These are phyloP conservation scores for Talaromyces sp. DNA, from an alignment of 2,329 filamentous ascomycete species.

Conservation along the genomic window DNA sequence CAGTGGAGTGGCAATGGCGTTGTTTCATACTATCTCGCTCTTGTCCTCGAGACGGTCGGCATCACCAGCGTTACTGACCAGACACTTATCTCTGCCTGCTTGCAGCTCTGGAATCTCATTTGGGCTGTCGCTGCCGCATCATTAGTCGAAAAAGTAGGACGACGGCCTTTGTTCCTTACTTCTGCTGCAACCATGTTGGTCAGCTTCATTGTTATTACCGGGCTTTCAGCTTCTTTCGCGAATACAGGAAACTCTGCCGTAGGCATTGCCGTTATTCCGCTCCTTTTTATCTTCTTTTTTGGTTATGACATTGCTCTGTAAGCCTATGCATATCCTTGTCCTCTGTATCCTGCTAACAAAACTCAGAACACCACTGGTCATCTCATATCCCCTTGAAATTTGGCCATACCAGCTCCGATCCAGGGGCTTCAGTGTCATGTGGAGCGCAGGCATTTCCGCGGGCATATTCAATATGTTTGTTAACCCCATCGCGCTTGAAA, in stretches of 20 bases:
- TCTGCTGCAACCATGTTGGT: constrained; percentile 47
- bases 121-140: constrained; percentile 55
- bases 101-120: constrained; percentile 45
- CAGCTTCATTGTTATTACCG: constrained; percentile 50
- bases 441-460: constrained; percentile 25
- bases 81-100: background rate
- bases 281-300: constrained; percentile 55
- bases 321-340: no score
- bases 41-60: constrained; percentile 60
- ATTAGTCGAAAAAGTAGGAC: constrained; percentile 50
- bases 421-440: constrained; percentile 27
- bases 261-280: constrained; percentile 50
- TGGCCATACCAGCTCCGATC: constrained; percentile 38
- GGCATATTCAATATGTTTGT: constrained; percentile 11
- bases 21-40: constrained; percentile 65
- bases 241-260: constrained; percentile 46
- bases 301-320: constrained; percentile 5
- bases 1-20: constrained; percentile 55
- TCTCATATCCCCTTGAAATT: constrained; percentile 30
- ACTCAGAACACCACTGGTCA: constrained; percentile 10
- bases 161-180: constrained; percentile 46
- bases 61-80: constrained; percentile 42
- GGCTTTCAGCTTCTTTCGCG: constrained; percentile 52
- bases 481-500: background rate
- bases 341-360: no score